Evolutionary conservation across 2,329 filamentous ascomycete genomes (phyloP).

Genomic region (Colletotrichum noveboracense): DNA sequence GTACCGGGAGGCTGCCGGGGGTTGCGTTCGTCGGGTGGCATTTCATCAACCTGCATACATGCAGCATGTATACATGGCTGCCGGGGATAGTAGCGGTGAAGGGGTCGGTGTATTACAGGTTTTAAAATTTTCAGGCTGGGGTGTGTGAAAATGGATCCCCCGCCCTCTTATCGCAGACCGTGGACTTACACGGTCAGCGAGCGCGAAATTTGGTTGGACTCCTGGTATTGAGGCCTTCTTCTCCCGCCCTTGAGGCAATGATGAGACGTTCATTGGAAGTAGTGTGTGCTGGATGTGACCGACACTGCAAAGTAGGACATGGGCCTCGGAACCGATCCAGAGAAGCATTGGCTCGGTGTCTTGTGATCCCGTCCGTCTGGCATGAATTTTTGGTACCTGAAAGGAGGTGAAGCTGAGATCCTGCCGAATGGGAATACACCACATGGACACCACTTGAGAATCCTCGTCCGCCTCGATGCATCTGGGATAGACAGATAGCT

Average conservation of each 20-base stretch:
- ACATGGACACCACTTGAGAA: conserved; percentile 17
- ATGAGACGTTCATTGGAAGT: neutral
- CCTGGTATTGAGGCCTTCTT: neutral
- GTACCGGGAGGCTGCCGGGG: conserved; percentile 8
- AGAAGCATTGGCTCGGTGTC: neutral
- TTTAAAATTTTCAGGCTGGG: neutral
- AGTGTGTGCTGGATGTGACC: neutral
- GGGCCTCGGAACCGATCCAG: neutral
- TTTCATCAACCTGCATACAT: conserved; percentile 6
- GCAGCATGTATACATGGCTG: neutral
- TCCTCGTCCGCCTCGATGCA: neutral
- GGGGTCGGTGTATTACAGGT: conserved; percentile 15
- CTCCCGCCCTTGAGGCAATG: neutral
- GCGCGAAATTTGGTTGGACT: neutral
- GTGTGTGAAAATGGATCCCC: neutral
- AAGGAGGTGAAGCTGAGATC: neutral
- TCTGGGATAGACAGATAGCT: neutral
- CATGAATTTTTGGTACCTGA: neutral
- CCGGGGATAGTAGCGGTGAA: conserved; percentile 15
- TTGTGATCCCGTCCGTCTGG: neutral
- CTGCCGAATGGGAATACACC: conserved; percentile 21
- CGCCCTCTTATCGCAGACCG: conserved; percentile 9
- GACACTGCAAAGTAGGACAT: neutral
- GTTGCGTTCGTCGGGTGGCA: neutral
- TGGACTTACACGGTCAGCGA: neutral